Percentiles rank a stretch among this genome's conserved stretches.
Conservation (phyloP, 1,284 basidiomycete genomes). For the Rhodofomes roseus region DNA sequence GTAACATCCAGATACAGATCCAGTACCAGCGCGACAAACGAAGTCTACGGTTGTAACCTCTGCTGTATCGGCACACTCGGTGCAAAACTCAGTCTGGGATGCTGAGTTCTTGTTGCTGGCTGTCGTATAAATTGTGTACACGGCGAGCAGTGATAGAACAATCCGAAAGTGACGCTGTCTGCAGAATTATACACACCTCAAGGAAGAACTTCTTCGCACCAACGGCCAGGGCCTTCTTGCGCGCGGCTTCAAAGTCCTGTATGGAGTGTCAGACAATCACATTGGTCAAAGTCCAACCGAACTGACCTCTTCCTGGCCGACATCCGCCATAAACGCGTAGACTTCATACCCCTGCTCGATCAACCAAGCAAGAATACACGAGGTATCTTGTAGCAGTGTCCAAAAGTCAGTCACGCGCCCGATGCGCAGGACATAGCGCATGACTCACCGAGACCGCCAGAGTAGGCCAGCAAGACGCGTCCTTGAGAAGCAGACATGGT, state of each 20-base stretch:
- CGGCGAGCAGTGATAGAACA: no score
- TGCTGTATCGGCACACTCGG: no score
- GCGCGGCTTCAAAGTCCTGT: constrained; percentile 93
- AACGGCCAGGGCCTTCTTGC: constrained; percentile 87
- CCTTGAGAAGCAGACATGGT: constrained; percentile 49
- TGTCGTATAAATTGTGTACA: no score
- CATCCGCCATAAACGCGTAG: constrained; percentile 98
- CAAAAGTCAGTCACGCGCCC: neutral
- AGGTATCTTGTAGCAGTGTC: constrained; percentile 67
- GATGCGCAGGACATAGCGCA: neutral
- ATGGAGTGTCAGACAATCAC: neutral
- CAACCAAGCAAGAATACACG: constrained; percentile 95
- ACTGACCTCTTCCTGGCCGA: constrained; percentile 92
- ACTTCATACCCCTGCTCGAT: constrained; percentile 99
- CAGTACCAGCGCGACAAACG: no score
- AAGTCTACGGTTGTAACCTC: no score
- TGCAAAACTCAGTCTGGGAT: no score
- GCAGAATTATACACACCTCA: constrained; percentile 67
- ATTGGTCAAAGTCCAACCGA: neutral
- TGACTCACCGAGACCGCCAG: constrained; percentile 88
- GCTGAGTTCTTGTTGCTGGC: no score
- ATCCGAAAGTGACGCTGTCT: no score
- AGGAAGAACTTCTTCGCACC: constrained; percentile 96
- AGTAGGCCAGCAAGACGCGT: constrained; percentile 93
- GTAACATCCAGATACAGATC: no score